A percentile compares a stretch with the other conserved stretches of the same genome.
phyloP scores from a whole-genome alignment of 1,139 yeast species.

The Magnusiomyces suaveolens region DNA sequence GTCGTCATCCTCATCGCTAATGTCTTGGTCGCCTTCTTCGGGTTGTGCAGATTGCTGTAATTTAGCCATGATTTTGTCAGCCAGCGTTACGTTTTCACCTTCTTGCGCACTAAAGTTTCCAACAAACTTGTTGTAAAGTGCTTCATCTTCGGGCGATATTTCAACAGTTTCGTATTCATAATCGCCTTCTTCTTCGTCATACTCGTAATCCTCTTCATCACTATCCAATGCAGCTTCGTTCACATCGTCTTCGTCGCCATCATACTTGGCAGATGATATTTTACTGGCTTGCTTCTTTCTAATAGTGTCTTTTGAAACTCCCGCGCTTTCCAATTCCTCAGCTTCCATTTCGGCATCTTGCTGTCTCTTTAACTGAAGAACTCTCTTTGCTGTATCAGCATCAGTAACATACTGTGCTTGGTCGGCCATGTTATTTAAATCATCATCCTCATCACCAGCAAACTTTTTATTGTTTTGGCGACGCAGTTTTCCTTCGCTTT shows the following conservation, averaged over 20 bases:
- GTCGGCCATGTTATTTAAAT: constrained; percentile 37
- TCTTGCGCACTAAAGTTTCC: constrained; percentile 44
- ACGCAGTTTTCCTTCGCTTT: constrained; percentile 19
- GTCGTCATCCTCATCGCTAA: not conserved
- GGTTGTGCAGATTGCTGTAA: constrained; percentile 56
- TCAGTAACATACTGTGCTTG: constrained; percentile 48
- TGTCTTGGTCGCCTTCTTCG: constrained; percentile 23
- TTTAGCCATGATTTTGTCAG: constrained; percentile 86
- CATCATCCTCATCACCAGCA: constrained; percentile 31
- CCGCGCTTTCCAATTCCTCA: constrained; percentile 39
- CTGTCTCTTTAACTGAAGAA: constrained; percentile 76
- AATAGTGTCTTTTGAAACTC: constrained; percentile 24
- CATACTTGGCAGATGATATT: not conserved
- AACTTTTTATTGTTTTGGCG: not conserved
- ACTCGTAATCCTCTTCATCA: constrained; percentile 30
- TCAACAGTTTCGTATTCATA: constrained; percentile 37
- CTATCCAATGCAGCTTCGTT: constrained; percentile 1
- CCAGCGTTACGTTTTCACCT: constrained; percentile 50
- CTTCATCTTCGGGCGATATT: constrained; percentile 39
- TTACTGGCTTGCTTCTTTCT: not conserved
- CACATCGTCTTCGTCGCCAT: not conserved
- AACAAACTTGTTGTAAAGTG: constrained; percentile 33
- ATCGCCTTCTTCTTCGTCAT: constrained; percentile 36
- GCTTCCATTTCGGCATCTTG: constrained; percentile 80
- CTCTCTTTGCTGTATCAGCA: constrained; percentile 73